Evolutionary conservation across 331 rosid species (phyloP), one percentile per base, ranked within the genome.

Genomic region (Spiraea crenata): DNA sequence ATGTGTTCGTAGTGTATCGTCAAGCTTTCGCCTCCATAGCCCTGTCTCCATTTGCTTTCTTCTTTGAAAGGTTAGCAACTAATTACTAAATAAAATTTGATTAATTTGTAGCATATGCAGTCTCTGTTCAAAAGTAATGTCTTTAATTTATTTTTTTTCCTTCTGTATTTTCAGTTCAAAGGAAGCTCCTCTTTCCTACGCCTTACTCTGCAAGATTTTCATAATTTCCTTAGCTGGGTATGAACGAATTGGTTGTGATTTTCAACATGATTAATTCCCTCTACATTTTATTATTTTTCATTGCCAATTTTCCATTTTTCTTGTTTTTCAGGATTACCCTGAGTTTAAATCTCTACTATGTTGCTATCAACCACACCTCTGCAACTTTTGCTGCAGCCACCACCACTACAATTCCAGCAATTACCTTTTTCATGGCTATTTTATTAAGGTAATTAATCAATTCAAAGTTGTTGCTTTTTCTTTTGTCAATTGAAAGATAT

Each of bases 361-460:
- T 84, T 61, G 87, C 95, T 16, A 79, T 93, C 71, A 87, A 81
- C 81, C 72, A 85, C 45, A 93, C 92, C 44, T 77, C 99, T 47
- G 97, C 99, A 83, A 93, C 97, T 57, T 93, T 87, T 80, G 96
- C 97, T 14, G 96, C 97, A 2, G 99, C 99, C 56, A 49, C 85
- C 73, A 83, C 95, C 46, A 93, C 90, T 76, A 77, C 93, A 8
- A 48, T 93, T 75, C 99, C 97, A 13, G 87, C 87, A 59, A 89
- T 93, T 55, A 93, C 99, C 56, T 88, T 93, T 37, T 71, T 89
- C 60, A 67, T 89, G 82, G 99, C 99, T 9, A 63, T 72, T 73
- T 57, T 93, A 14, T 60, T 93, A 7, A 79, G 97, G 99, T 89
- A 79, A 68, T 13, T 37, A 13, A 14, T 20, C 34, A 25, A 57